Conservation (phyloP, 371 early-diverging fungal genomes). For the Rhizomucor miehei region DNA sequence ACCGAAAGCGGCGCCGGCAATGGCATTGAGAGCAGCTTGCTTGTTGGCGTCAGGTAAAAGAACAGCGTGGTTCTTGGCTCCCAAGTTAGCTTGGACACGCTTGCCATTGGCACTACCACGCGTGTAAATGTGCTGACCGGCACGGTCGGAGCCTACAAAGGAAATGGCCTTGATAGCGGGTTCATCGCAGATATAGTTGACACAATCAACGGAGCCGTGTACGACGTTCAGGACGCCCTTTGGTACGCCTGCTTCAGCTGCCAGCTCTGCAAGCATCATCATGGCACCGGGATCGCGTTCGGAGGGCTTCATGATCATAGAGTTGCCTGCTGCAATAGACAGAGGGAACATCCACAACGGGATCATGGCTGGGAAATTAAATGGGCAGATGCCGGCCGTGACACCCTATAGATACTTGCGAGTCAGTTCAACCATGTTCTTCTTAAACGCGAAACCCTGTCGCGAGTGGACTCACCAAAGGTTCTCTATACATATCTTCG, state of each 20-base stretch:
- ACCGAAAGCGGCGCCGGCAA: slow-evolving; percentile 95
- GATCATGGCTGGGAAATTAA: slow-evolving; percentile 98
- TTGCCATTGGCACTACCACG: slow-evolving; percentile 91
- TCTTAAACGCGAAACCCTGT: neutral
- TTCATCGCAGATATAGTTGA: slow-evolving; percentile 90
- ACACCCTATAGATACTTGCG: slow-evolving; percentile 61
- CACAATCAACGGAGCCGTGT: slow-evolving; percentile 87
- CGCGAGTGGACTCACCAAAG: slow-evolving; percentile 48
- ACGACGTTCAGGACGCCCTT: slow-evolving; percentile 93
- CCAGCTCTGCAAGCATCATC: slow-evolving; percentile 90
- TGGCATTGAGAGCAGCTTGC: slow-evolving; percentile 87
- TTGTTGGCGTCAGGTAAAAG: slow-evolving; percentile 90
- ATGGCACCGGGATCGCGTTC: slow-evolving; percentile 96
- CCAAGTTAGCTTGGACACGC: slow-evolving; percentile 95
- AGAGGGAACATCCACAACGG: slow-evolving; percentile 97
- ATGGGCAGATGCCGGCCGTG: slow-evolving; percentile 93
- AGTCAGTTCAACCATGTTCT: neutral
- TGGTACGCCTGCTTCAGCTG: slow-evolving; percentile 91
- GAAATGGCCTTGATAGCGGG: slow-evolving; percentile 89
- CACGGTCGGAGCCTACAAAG: slow-evolving; percentile 92
- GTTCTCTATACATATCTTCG: slow-evolving; percentile 83
- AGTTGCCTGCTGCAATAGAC: slow-evolving; percentile 89
- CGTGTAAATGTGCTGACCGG: slow-evolving; percentile 81
- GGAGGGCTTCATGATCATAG: slow-evolving; percentile 89
- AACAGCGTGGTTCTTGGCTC: slow-evolving; percentile 98